Evolutionary conservation across 306 rosid species (phyloP).

Genomic region (Comarum palustre): DNA sequence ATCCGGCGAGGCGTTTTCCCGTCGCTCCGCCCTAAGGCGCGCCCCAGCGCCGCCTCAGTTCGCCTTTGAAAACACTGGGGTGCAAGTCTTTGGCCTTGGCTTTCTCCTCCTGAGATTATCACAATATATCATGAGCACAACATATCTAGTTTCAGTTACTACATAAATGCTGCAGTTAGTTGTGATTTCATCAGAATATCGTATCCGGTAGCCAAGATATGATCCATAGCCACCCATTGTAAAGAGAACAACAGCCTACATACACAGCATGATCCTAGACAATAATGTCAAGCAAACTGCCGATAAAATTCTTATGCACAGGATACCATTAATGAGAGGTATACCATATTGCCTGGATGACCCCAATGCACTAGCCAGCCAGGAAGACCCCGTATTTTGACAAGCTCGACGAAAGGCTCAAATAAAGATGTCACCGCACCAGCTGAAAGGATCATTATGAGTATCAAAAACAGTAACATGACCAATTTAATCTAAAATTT

Average conservation of each 20-base stretch:
- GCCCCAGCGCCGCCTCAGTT: too few species aligned
- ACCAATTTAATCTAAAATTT: background rate
- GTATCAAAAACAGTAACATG: background rate
- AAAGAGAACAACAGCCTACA: slow-evolving; percentile 83
- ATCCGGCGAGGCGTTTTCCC: too few species aligned
- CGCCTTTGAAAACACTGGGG: too few species aligned
- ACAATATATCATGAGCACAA: background rate
- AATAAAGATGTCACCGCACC: slow-evolving; percentile 52
- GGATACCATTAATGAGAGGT: background rate
- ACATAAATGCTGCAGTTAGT: background rate
- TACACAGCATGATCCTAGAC: slow-evolving; percentile 7
- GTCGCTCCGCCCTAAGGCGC: too few species aligned
- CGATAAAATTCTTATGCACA: background rate
- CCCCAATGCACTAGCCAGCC: slow-evolving; percentile 97
- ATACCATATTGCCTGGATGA: slow-evolving; percentile 87
- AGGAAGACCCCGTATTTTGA: slow-evolving; percentile 62
- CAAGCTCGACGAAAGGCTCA: slow-evolving; percentile 74
- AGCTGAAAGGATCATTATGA: slow-evolving; percentile 32
- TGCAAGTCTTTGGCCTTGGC: slow-evolving; percentile 91
- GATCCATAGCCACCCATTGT: slow-evolving; percentile 99
- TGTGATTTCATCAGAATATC: slow-evolving; percentile 43
- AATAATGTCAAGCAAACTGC: background rate
- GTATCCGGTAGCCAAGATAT: slow-evolving; percentile 80
- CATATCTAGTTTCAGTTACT: background rate
- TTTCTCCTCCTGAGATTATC: slow-evolving; percentile 65